Evolutionary conservation across 2,329 filamentous ascomycete species (phyloP), one percentile per base, ranked within the genome.

Genomic region (Aotearoamyces nothofagi): DNA sequence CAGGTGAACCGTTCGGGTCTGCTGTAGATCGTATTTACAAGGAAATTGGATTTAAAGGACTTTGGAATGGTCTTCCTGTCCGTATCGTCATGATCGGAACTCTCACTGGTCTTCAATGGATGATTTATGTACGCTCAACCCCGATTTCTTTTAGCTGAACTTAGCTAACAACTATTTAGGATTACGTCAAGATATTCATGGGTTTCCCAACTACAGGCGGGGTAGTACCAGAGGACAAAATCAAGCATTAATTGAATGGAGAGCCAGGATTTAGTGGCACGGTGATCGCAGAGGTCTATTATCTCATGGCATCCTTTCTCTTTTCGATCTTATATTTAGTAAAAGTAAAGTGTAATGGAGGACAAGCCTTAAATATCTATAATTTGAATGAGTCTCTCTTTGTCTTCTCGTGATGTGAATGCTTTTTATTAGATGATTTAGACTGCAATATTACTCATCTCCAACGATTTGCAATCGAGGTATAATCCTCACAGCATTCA

Each of bases 111-210:
- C 58, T 92, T 36, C 84, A 93, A 60, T 93, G 83, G 83, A 82
- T 92, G 76, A 90, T 86, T 51, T 90, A 86, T 57, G 78, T 69
- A 45, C 61, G 44, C 39, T 13, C 13, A 1, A n/a, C 6, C 12
- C 5, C 5, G 2, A 29, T 42, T 6, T 23, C 30, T 24, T 22
- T 27, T 13, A 27, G n/a, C 17, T 17, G 16, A 16, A 5, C 27
- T n/a, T 17, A 17, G 1, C 27, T 32, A 24, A 39, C 30, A 22
- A 26, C n/a, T 10, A 26, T n/a, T 4, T 36, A 73, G 67, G 79
- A 87, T 46, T 83, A 78, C 41, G 86, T 86, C 66, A 87, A 90
- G 68, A 81, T 90, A 47, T 81, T 81, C 50, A 83, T 90, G 73
- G 80, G 82, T 23, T 56, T 92, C 30, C 82, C 82, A 3, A 90